phyloP scores from a whole-genome alignment of 352 stramenopile species.

The Thraustotheca clavata region DNA sequence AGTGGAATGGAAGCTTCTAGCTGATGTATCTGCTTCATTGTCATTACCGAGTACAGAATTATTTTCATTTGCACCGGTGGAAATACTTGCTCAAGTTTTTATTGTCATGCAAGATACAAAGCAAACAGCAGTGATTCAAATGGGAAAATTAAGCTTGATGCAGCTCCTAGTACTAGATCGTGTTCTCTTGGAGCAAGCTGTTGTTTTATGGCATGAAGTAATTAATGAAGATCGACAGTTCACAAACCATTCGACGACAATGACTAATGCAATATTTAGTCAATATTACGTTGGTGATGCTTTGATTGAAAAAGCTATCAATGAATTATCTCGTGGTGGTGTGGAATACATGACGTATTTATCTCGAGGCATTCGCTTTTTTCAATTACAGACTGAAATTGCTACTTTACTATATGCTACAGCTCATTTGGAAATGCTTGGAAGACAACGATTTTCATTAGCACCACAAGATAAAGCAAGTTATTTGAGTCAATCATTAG shows the following conservation, averaged over 20 bases:
- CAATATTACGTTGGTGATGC: background rate
- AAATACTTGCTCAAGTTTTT: constrained; percentile 28
- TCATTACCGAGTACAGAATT: background rate
- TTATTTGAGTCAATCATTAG: constrained; percentile 1
- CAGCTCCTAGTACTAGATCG: constrained; percentile 27
- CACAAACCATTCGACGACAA: background rate
- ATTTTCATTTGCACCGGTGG: constrained; percentile 21
- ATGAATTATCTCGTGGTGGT: constrained; percentile 2
- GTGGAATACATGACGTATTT: background rate
- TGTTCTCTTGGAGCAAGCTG: constrained; percentile 34
- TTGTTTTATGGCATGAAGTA: constrained; percentile 42
- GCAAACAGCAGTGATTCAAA: background rate
- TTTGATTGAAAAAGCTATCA: background rate
- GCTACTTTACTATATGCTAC: background rate
- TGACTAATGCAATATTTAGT: background rate
- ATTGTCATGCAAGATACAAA: constrained; percentile 34
- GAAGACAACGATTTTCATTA: background rate
- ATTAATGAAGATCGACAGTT: constrained; percentile 31
- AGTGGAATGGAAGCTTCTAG: constrained; percentile 33
- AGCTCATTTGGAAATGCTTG: background rate
- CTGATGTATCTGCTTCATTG: constrained; percentile 30
- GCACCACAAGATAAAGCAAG: background rate
- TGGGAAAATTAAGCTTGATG: background rate
- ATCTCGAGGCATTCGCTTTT: background rate
- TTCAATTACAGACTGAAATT: background rate